Evolutionary conservation across 306 rosid species (phyloP).

Genomic region (Lithocarpus polystachyus): DNA sequence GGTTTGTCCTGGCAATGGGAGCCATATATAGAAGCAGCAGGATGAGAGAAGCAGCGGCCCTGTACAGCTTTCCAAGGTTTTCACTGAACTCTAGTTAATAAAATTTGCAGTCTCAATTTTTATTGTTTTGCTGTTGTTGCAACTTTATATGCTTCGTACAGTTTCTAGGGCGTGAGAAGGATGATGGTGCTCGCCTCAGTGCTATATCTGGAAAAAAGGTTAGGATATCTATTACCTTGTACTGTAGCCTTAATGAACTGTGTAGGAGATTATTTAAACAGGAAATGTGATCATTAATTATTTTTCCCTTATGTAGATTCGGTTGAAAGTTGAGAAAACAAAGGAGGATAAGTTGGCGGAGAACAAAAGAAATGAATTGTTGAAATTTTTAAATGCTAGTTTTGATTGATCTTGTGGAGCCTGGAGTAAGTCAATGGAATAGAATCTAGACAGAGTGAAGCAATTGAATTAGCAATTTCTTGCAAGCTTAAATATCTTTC

Average conservation of each 20-base stretch:
- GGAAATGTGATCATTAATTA: neutral
- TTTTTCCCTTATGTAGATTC: constrained; percentile 48
- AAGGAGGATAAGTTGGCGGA: constrained; percentile 93
- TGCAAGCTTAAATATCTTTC: constrained; percentile 7
- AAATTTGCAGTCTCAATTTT: constrained; percentile 3
- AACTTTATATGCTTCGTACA: constrained; percentile 32
- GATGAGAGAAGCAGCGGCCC: constrained; percentile 70
- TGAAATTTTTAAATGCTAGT: constrained; percentile 94
- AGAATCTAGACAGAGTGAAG: constrained; percentile 18
- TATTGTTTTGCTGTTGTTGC: neutral
- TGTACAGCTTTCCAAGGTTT: constrained; percentile 96
- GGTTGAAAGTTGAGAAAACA: constrained; percentile 84
- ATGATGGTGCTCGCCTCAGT: constrained; percentile 82
- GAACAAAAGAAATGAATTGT: constrained; percentile 86
- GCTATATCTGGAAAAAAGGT: constrained; percentile 99
- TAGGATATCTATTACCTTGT: neutral
- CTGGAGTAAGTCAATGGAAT: constrained; percentile 21
- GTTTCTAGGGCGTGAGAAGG: constrained; percentile 85
- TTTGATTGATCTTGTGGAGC: constrained; percentile 53
- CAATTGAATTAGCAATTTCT: constrained; percentile 12
- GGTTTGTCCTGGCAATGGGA: constrained; percentile 84
- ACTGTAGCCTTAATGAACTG: neutral
- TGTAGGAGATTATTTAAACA: neutral
- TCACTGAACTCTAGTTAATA: constrained; percentile 11
- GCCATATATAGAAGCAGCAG: constrained; percentile 81